Conservation (phyloP, 176 grass and related monocot genomes). For the Echinochloa phyllopogon region DNA sequence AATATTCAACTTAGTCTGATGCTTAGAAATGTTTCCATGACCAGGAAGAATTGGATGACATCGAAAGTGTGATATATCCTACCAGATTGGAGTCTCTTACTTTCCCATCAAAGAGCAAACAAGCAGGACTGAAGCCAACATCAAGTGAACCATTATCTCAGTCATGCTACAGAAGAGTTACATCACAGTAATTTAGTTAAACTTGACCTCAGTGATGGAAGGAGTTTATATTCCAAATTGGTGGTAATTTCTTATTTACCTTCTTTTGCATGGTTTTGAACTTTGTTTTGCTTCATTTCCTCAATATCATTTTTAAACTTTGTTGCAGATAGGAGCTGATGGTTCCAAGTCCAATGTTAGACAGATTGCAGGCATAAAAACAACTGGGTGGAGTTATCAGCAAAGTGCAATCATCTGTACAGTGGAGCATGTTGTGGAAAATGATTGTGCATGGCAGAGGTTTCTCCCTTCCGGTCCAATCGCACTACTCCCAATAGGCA, state of each 20-base stretch:
- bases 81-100: conserved; percentile 72
- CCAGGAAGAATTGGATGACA: conserved; percentile 64
- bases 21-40: conserved; percentile 11
- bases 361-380: conserved; percentile 76
- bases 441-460: conserved; percentile 88
- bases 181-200: conserved; percentile 64
- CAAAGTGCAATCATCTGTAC: conserved; percentile 92
- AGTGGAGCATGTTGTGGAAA: conserved; percentile 71
- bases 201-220: conserved; percentile 81
- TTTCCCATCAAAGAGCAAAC: conserved; percentile 51
- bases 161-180: conserved; percentile 45
- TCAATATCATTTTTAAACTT: conserved; percentile 16
- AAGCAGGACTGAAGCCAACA: conserved; percentile 30
- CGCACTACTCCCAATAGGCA: conserved; percentile 79
- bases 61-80: conserved; percentile 66
- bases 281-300: conserved; percentile 18
- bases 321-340: conserved; percentile 84
- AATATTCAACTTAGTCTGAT: conserved; percentile 23
- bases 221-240: conserved; percentile 76
- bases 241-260: conserved; percentile 69
- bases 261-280: conserved; percentile 15
- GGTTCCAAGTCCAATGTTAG: conserved; percentile 88
- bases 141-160: conserved; percentile 30
- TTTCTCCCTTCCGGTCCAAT: conserved; percentile 95
- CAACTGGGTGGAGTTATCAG: conserved; percentile 82